Base-by-base conservation (phyloP, 2,329 filamentous ascomycete genomes). In the Cladophialophora carrionii region DNA sequence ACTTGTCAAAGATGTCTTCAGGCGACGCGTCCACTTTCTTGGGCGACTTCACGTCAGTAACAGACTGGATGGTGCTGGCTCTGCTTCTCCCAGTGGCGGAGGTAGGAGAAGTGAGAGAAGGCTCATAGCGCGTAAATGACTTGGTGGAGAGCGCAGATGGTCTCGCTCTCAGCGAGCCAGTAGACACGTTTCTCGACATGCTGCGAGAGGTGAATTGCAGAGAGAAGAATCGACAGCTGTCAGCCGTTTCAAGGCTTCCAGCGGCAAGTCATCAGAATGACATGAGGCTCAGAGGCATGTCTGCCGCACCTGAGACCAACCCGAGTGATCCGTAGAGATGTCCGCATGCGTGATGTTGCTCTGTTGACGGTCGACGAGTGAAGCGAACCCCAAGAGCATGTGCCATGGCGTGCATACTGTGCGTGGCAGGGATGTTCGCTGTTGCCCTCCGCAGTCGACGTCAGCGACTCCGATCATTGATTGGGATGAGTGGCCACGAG, bases 1-100 rank as follows among this genome's bases (percentile, higher is more conserved):
- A 55, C 69, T 79, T 80, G 65, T 83, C 81, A 62, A 83, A 82
- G 46, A 81, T 71, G 71, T 82, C 80, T 59, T 74, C 72, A 31
- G 72, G 71, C 32, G 68, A 64, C 32, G 63, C 26, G 6, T 66
- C 69, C 26, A 68, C 64, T 17, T 71, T 71, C 22, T 64, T 64
- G 8, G 70, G 70, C 17, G 69, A 66, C 29, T 72, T 69, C 24
- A 69, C 55, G 43, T 69, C 66, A 22, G 64, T 48, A 3, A 66
- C 20, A 12, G 68, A 59, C 12, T 65, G 65, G 20, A 71, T 63
- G 17, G 64, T 68, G 70, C 71, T 61, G 69, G 73, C 41, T 71
- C 73, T 26, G 72, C 71, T 59, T 68, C 67, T 55, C 71, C 68
- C 56, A 57, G 34, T 61, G 17, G 73, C 65, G 20, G 37, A 43